A percentile compares a stretch with the other conserved stretches of the same genome.
Conservation (phyloP, 2,329 filamentous ascomycete species). For the Aspergillus cejpii region DNA sequence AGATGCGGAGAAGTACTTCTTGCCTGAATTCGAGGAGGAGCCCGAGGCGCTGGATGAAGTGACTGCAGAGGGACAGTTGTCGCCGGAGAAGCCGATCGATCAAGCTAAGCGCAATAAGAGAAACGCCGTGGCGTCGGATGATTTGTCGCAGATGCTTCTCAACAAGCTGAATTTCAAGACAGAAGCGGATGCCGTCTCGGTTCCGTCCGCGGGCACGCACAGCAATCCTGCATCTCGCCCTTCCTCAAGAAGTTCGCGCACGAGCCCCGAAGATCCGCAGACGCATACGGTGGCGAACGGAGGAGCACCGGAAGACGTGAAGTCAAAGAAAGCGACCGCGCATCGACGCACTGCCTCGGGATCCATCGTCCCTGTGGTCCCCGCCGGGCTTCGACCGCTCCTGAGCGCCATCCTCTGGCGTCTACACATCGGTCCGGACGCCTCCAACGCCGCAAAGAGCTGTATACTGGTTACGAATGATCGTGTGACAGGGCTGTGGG, state of each 20-base stretch:
- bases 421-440: constrained; percentile 33
- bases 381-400: constrained; percentile 37
- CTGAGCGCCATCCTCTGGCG: constrained; percentile 44
- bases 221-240: constrained; percentile 40
- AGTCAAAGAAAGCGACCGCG: constrained; percentile 17
- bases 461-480: constrained; percentile 44
- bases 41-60: constrained; percentile 21
- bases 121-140: constrained; percentile 26
- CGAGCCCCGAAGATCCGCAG: constrained; percentile 39
- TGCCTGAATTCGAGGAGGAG: constrained; percentile 41
- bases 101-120: constrained; percentile 20
- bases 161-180: constrained; percentile 45
- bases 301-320: constrained; percentile 17
- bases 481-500: constrained; percentile 39
- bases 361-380: constrained; percentile 35
- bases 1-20: constrained; percentile 42
- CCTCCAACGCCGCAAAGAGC: constrained; percentile 30
- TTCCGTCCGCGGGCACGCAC: constrained; percentile 38
- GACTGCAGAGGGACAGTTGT: constrained; percentile 13
- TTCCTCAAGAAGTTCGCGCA: constrained; percentile 42
- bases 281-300: constrained; percentile 23
- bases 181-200: constrained; percentile 34
- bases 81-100: constrained; percentile 15
- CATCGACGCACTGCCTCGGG: constrained; percentile 31
- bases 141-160: constrained; percentile 44